Evolutionary conservation across 306 rosid species (phyloP).

Genomic region (Lathyrus tuberosus): DNA sequence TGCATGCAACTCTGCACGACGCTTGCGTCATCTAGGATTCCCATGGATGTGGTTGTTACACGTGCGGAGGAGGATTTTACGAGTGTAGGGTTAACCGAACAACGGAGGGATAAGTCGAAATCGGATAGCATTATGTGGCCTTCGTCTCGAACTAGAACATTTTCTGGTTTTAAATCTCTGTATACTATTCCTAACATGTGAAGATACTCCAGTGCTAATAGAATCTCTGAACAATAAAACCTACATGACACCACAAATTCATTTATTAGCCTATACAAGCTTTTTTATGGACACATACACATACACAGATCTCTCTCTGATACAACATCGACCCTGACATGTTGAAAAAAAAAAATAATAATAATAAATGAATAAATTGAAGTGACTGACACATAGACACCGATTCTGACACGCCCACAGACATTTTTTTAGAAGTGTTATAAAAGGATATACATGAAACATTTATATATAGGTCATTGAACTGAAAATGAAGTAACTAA

Average conservation of each 20-base stretch:
- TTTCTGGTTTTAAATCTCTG: conserved; percentile 88
- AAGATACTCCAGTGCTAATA: conserved; percentile 87
- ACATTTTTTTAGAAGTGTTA: no score
- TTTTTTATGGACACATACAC: no score
- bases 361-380: no score
- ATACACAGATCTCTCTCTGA: no score
- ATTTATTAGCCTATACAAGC: conserved; percentile 4
- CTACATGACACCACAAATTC: conserved; percentile 40
- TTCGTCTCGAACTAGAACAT: conserved; percentile 74
- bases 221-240: conserved; percentile 78
- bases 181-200: conserved; percentile 94
- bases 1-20: conserved; percentile 51
- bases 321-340: no score
- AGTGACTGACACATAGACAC: no score
- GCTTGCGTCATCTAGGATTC: conserved; percentile 26
- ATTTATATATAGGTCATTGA: background rate
- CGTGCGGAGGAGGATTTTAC: conserved; percentile 77
- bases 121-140: conserved; percentile 97
- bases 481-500: conserved; percentile 38
- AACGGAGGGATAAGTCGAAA: conserved; percentile 83
- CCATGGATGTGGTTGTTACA: conserved; percentile 8
- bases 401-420: no score
- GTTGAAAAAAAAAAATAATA: no score
- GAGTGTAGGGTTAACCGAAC: conserved; percentile 78
- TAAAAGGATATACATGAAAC: no score